Percentiles rank a stretch among this genome's conserved stretches.
phyloP scores from a whole-genome alignment of 1,139 yeast species.

The Pichia sp. region DNA sequence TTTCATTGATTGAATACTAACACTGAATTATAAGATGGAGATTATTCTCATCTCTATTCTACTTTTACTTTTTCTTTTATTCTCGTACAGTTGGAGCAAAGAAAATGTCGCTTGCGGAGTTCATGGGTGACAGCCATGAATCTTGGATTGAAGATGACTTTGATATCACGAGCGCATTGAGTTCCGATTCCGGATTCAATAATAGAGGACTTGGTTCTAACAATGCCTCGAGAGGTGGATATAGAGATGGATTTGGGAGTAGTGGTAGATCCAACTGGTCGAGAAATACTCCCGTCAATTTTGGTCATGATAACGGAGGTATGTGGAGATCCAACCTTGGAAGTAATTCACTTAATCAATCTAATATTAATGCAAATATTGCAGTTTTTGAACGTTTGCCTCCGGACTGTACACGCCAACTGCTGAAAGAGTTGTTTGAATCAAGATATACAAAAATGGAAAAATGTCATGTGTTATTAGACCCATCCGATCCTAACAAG shows the following conservation, averaged over 20 bases:
- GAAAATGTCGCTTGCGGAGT: conserved; percentile 25
- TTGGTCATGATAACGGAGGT: no score
- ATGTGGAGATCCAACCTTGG: no score
- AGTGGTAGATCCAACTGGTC: no score
- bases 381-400: conserved; percentile 24
- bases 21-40: neutral
- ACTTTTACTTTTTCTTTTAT: neutral
- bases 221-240: no score
- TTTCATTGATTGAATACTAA: neutral
- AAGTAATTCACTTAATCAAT: no score
- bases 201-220: no score
- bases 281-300: no score
- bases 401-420: conserved; percentile 16
- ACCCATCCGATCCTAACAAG: conserved; percentile 16
- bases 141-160: conserved; percentile 27
- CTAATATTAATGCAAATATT: conserved; percentile 13
- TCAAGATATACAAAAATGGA: conserved; percentile 23
- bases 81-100: conserved; percentile 11
- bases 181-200: no score
- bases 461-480: conserved; percentile 21
- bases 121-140: conserved; percentile 22
- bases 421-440: conserved; percentile 23
- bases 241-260: no score
- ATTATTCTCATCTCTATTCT: neutral
- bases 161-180: conserved; percentile 12